These are phyloP conservation scores for Globisporangium mamillatum DNA, from an alignment of 352 stramenopile genomes.

Conservation along the genomic window DNA sequence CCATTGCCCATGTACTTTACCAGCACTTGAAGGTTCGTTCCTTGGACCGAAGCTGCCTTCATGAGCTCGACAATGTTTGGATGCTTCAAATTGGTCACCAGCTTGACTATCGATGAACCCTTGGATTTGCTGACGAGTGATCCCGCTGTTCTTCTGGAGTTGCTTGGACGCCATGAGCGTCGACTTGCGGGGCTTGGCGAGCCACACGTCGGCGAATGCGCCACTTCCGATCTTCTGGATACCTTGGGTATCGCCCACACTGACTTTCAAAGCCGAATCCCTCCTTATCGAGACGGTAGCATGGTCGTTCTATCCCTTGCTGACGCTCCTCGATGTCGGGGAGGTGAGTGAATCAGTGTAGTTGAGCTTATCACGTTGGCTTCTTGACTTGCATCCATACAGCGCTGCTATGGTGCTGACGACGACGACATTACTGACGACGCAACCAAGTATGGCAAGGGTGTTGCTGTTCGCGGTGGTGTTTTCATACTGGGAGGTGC, in stretches of 20 bases:
- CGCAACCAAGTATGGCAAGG: not conserved
- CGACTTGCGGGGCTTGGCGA: slow-evolving; percentile 28
- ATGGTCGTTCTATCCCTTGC: too few relatives aligned
- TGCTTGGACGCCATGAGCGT: slow-evolving; percentile 37
- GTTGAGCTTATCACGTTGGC: not conserved
- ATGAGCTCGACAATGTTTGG: slow-evolving; percentile 44
- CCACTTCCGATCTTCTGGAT: slow-evolving; percentile 39
- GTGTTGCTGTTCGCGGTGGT: not conserved
- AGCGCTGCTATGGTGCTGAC: too few relatives aligned
- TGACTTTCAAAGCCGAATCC: slow-evolving; percentile 36
- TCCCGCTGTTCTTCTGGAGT: slow-evolving; percentile 17
- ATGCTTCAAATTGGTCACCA: slow-evolving; percentile 39
- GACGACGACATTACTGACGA: too few relatives aligned
- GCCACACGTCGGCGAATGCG: slow-evolving; percentile 29
- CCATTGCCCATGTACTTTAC: slow-evolving; percentile 65
- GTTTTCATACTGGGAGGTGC: too few relatives aligned
- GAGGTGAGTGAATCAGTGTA: not conserved
- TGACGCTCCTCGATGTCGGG: not conserved
- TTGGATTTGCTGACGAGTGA: slow-evolving; percentile 11
- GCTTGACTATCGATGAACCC: slow-evolving; percentile 47
- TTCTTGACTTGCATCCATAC: not conserved
- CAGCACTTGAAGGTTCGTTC: slow-evolving; percentile 46
- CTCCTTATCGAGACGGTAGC: slow-evolving; percentile 26
- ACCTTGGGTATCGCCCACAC: slow-evolving; percentile 39
- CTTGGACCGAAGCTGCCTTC: slow-evolving; percentile 43